Conservation (phyloP, 2,329 filamentous ascomycete species). For the Aspergillus alliaceus region DNA sequence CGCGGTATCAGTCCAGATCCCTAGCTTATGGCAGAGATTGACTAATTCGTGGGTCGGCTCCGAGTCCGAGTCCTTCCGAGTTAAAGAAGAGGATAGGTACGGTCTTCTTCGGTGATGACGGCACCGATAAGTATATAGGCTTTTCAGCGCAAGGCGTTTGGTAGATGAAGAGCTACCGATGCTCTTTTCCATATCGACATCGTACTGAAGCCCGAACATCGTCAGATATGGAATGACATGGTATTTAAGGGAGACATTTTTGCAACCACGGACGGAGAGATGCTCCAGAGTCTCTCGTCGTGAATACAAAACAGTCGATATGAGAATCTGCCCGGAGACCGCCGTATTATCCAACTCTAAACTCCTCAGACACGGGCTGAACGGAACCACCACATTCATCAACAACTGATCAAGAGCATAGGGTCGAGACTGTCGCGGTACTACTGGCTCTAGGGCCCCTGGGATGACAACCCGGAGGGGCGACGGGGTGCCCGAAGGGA, state of each 20-base stretch:
- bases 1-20: slow-evolving; percentile 62
- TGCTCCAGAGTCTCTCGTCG: slow-evolving; percentile 58
- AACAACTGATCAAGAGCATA: slow-evolving; percentile 61
- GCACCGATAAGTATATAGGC: slow-evolving; percentile 62
- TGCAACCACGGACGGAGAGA: slow-evolving; percentile 62
- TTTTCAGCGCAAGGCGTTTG: slow-evolving; percentile 54
- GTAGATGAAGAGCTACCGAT: slow-evolving; percentile 31
- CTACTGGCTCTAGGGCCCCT: slow-evolving; percentile 31
- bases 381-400: slow-evolving; percentile 56
- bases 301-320: slow-evolving; percentile 54
- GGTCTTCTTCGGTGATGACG: slow-evolving; percentile 62
- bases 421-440: slow-evolving; percentile 53
- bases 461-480: slow-evolving; percentile 34
- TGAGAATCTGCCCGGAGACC: slow-evolving; percentile 58
- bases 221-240: slow-evolving; percentile 61
- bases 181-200: slow-evolving; percentile 46
- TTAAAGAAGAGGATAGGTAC: slow-evolving; percentile 57
- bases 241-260: slow-evolving; percentile 65
- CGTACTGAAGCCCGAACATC: slow-evolving; percentile 46
- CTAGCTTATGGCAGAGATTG: slow-evolving; percentile 57
- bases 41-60: slow-evolving; percentile 62
- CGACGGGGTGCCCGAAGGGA: slow-evolving; percentile 38
- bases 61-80: slow-evolving; percentile 59
- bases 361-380: slow-evolving; percentile 56
- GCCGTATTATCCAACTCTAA: slow-evolving; percentile 63